These are phyloP conservation scores for Henckelia pumila DNA, from an alignment of 257 asterid species.

Conservation along the genomic window DNA sequence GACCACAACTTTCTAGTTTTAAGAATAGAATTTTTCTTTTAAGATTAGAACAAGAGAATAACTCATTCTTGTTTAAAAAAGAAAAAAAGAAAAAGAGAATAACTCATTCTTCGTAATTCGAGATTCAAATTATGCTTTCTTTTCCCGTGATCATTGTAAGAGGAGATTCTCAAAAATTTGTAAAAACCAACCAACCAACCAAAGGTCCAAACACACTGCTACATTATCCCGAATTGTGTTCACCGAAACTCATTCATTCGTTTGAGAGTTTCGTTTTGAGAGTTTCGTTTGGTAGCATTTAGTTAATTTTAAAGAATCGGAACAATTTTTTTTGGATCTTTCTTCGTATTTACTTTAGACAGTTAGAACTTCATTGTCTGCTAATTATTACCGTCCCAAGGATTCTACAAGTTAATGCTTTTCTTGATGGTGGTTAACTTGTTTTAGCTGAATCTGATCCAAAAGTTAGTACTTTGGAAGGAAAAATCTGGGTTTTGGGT, in stretches of 20 bases:
- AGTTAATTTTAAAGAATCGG: slow-evolving; percentile 10
- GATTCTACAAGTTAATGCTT: slow-evolving; percentile 22
- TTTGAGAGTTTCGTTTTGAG: slow-evolving; percentile 14
- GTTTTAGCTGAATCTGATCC: slow-evolving; percentile 23
- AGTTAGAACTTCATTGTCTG: slow-evolving; percentile 33
- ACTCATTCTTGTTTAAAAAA: no score
- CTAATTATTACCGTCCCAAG: slow-evolving; percentile 14
- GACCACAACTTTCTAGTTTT: no score
- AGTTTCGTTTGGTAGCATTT: slow-evolving; percentile 20
- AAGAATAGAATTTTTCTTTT: no score
- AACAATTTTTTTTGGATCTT: slow-evolving; percentile 38
- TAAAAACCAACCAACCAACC: no score
- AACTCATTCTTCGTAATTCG: no score
- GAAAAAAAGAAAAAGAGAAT: no score
- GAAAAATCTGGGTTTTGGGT: slow-evolving; percentile 27
- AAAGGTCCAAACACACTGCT: no score
- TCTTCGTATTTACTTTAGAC: slow-evolving; percentile 32
- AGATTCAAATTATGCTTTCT: no score
- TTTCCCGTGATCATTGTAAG: no score
- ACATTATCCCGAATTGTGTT: slow-evolving; percentile 17
- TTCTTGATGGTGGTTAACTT: slow-evolving; percentile 2
- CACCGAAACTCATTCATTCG: slow-evolving; percentile 7
- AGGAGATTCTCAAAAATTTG: no score
- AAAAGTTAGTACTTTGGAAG: slow-evolving; percentile 21
- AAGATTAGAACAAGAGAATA: no score